Percentiles rank a stretch among this genome's conserved stretches.
phyloP scores from a whole-genome alignment of 2,329 filamentous ascomycete species.

The Neonectria sp. region DNA sequence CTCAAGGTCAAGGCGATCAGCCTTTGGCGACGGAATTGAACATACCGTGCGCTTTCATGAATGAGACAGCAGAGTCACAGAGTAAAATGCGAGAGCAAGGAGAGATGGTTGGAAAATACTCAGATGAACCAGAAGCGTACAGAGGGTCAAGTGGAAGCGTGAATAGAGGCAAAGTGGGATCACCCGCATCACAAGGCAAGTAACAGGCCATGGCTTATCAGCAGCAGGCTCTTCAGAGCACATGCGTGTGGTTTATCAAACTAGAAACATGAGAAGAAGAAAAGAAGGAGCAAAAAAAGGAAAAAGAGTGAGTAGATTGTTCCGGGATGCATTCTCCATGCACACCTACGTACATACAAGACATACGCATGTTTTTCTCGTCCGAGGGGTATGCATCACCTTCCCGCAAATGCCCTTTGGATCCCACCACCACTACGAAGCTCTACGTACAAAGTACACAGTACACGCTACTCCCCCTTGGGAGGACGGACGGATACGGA shows the following conservation, averaged over 20 bases:
- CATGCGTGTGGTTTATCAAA: constrained; percentile 20
- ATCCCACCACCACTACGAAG: background rate
- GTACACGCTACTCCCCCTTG: background rate
- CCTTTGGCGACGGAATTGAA: constrained; percentile 16
- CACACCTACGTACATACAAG: constrained; percentile 19
- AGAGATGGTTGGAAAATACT: background rate
- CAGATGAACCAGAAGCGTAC: background rate
- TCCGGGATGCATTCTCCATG: constrained; percentile 5
- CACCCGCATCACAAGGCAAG: background rate
- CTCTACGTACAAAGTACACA: background rate
- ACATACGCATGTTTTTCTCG: constrained; percentile 6
- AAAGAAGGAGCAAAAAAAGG: constrained; percentile 1
- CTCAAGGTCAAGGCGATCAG: constrained; percentile 1
- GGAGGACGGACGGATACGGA: background rate
- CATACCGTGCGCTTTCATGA: background rate
- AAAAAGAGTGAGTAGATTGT: background rate
- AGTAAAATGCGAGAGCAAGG: background rate
- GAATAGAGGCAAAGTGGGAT: background rate
- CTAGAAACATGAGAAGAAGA: constrained; percentile 12
- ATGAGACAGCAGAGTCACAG: background rate
- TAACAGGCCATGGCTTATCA: constrained; percentile 21
- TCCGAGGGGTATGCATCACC: constrained; percentile 2
- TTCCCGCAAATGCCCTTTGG: constrained; percentile 9
- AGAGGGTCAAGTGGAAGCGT: no score
- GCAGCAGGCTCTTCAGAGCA: background rate